Conservation (phyloP, 2,329 filamentous ascomycete species). For the Colletotrichum sp. region DNA sequence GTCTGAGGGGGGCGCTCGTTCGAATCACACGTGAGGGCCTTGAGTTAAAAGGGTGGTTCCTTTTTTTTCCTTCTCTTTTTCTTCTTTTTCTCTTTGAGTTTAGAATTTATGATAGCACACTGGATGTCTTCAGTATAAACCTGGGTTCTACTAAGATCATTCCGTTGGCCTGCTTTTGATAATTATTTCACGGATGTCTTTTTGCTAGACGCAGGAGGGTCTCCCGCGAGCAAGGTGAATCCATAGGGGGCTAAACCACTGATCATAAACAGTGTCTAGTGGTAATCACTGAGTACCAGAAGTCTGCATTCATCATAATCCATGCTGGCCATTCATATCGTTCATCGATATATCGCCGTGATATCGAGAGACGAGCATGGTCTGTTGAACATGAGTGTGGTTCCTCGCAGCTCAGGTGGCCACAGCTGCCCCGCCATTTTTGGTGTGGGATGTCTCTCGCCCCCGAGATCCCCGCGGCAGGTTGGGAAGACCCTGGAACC, state of each 20-base stretch:
- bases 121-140: background rate
- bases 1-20: background rate
- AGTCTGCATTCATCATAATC: background rate
- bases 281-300: background rate
- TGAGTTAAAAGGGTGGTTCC: background rate
- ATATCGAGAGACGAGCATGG: background rate
- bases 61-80: background rate
- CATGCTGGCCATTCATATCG: background rate
- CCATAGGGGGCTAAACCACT: background rate
- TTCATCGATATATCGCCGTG: background rate
- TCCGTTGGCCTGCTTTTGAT: background rate
- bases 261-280: background rate
- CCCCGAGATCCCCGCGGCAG: slow-evolving; percentile 17
- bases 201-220: background rate
- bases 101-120: accelerated
- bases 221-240: background rate
- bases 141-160: background rate
- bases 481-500: background rate
- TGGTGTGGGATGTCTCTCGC: background rate
- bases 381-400: background rate
- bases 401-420: background rate
- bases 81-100: background rate
- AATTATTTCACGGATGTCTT: background rate
- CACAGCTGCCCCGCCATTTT: background rate
- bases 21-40: background rate